A percentile compares a stretch with the other conserved stretches of the same genome.
Conservation (phyloP, 2,329 filamentous ascomycete species). For the Ascochyta viciae-villosae region DNA sequence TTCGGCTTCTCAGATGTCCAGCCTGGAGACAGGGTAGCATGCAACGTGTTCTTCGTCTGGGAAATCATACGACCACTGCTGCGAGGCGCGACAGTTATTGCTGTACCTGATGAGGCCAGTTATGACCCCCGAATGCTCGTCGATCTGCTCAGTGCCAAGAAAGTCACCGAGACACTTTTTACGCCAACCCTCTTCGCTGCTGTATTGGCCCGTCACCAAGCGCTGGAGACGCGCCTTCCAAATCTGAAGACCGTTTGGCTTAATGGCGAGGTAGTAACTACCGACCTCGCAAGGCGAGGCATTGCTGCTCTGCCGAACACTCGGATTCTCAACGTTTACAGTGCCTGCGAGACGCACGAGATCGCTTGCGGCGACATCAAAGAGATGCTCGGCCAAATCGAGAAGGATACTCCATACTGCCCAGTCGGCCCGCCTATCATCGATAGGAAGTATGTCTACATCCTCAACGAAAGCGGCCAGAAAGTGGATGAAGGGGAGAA, state of each 20-base stretch:
- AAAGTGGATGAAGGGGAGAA: constrained; percentile 65
- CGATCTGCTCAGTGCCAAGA: constrained; percentile 69
- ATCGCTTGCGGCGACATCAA: constrained; percentile 78
- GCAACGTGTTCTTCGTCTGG: constrained; percentile 89
- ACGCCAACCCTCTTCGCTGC: constrained; percentile 80
- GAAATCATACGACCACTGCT: constrained; percentile 80
- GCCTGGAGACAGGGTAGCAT: constrained; percentile 80
- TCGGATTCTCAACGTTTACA: constrained; percentile 80
- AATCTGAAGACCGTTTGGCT: constrained; percentile 76
- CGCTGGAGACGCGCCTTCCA: constrained; percentile 69
- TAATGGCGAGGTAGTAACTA: constrained; percentile 83
- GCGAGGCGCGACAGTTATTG: constrained; percentile 76
- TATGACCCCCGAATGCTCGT: constrained; percentile 79
- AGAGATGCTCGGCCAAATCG: constrained; percentile 64
- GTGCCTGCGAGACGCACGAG: constrained; percentile 82
- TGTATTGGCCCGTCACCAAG: constrained; percentile 72
- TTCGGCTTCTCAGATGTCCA: constrained; percentile 73
- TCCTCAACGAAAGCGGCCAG: constrained; percentile 73
- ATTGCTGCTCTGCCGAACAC: constrained; percentile 72
- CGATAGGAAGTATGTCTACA: constrained; percentile 72
- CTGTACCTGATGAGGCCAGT: constrained; percentile 76
- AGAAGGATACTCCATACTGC: constrained; percentile 70
- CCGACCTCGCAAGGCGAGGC: constrained; percentile 74
- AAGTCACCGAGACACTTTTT: constrained; percentile 82
- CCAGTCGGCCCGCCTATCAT: constrained; percentile 73